Evolutionary conservation across 257 asterid species (phyloP).

Genomic region (Rauvolfia tetraphylla): DNA sequence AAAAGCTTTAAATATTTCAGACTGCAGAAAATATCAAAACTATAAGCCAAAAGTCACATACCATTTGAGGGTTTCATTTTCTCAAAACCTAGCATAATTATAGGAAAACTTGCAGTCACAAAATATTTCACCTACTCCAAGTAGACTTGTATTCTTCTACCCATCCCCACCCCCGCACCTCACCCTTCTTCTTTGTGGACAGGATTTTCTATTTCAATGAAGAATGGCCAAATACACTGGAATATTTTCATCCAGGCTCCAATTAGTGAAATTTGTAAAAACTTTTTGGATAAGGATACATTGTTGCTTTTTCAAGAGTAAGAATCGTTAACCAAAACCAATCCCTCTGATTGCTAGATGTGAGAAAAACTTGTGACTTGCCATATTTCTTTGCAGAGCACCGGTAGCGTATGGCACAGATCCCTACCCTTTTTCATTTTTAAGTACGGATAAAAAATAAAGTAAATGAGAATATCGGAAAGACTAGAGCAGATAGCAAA

Average conservation of each 20-base stretch:
- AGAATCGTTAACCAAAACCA: neutral
- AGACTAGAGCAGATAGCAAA: neutral
- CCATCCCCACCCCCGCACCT: neutral
- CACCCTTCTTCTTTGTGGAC: no score
- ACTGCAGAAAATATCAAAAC: slow-evolving; percentile 41
- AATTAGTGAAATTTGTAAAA: neutral
- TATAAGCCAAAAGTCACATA: slow-evolving; percentile 9
- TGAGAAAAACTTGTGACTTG: neutral
- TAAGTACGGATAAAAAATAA: neutral
- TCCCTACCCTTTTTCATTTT: neutral
- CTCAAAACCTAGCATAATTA: neutral
- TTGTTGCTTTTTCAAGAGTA: neutral
- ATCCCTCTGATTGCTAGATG: neutral
- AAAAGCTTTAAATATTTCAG: slow-evolving; percentile 86
- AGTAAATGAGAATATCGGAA: neutral
- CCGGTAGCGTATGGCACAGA: neutral
- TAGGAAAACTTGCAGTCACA: neutral
- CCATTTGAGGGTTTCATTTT: no score
- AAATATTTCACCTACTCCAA: neutral
- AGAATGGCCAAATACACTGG: neutral
- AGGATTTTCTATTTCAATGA: neutral
- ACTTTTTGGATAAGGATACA: neutral
- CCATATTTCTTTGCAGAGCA: neutral
- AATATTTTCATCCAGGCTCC: neutral
- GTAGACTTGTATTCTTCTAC: neutral